Base-by-base conservation (phyloP, 768 basidiomycete genomes). In the Pholiota conissans region DNA sequence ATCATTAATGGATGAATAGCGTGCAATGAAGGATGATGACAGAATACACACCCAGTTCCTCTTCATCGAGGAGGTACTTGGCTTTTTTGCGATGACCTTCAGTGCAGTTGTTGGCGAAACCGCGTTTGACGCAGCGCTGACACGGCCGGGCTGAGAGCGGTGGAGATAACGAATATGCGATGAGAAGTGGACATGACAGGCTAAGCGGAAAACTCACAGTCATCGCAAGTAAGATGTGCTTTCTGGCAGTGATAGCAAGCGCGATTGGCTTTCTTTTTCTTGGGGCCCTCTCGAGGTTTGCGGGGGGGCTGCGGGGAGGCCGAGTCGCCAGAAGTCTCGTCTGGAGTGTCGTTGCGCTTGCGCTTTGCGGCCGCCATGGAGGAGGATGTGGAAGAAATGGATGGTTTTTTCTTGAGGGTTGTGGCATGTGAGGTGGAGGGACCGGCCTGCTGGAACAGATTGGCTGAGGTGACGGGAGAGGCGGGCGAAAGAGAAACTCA, bases 81-180 rank as follows among this genome's bases (percentile, higher is more conserved):
- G 97, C 96, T 74, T 98, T 98, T 75, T 99, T 99, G 66, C 97
- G 85, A 61, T 91, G 90, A 1, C 97, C 97, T 68, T 99, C 97
- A 16, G 90, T 87, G 67, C 97, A 99, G 53, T 85, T 87, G 52
- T 84, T 83, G 1, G 87, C 90, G 65, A 95, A 89, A 24, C 94
- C 94, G 56, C 95, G 93, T 76, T 96, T 98, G 51, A 94, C 80
- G 68, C 97, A 99, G 39, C 97, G 86, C 62, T 93, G 91, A 75
- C 97, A 99, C 26, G 97, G 97, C 53, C 97, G 90, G 48, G 93
- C 96, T 98, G 66, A 10, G 9, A 10, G 42, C 11, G 9, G 42
- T 50, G 54, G 56, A 60, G 60, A 55, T 29, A 55, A 45, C 42
- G 18, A 24, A 45, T 45, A 45, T 63, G 67, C 63, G 59, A 59